Evolutionary conservation across 106 monocot genomes (phyloP).

Genomic region (Gastrodia elata): DNA sequence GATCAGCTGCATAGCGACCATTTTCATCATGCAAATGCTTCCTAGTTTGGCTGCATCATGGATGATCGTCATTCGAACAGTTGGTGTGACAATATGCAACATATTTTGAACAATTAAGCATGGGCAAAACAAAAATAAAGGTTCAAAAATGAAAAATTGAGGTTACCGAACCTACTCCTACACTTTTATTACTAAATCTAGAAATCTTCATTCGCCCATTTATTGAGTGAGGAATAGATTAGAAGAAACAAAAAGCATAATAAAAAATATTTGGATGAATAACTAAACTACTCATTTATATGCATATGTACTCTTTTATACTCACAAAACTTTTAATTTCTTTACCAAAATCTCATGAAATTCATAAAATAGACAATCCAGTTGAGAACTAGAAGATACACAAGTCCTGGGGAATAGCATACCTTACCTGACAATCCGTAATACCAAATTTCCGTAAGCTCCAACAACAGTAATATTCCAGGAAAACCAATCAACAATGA

Average conservation of each 20-base stretch:
- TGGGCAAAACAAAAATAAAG: too few relatives aligned
- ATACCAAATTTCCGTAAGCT: not conserved
- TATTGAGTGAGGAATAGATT: not conserved
- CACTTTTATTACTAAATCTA: too few relatives aligned
- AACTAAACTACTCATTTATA: not conserved
- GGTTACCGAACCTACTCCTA: too few relatives aligned
- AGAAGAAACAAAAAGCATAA: not conserved
- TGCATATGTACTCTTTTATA: not conserved
- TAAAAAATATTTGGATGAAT: not conserved
- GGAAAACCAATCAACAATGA: not conserved
- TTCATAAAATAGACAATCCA: too few relatives aligned
- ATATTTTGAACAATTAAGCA: too few relatives aligned
- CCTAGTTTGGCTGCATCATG: too few relatives aligned
- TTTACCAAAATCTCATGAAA: too few relatives aligned
- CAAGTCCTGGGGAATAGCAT: not conserved
- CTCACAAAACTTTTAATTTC: not conserved
- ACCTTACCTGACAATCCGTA: not conserved
- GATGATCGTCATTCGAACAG: too few relatives aligned
- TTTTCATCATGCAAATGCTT: too few relatives aligned
- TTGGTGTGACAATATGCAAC: too few relatives aligned
- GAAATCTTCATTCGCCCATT: not conserved
- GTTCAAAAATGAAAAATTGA: too few relatives aligned
- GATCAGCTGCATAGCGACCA: too few relatives aligned
- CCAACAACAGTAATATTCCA: not conserved
- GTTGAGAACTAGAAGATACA: not conserved